phyloP scores from a whole-genome alignment of 176 grass and related monocot species.

The Elaeis guineensis region DNA sequence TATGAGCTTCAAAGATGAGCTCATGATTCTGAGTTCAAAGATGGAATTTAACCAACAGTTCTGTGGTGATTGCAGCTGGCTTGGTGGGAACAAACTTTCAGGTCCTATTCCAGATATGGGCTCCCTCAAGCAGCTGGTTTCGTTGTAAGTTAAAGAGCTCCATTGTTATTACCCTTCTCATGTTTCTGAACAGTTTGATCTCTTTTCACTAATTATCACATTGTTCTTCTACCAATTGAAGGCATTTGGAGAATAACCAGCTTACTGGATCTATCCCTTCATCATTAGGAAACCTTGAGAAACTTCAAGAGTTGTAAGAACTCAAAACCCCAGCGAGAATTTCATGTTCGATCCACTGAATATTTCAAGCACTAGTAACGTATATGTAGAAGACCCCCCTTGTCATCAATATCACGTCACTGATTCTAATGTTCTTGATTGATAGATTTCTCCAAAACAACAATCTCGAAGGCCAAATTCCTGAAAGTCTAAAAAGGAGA shows the following conservation, averaged over 20 bases:
- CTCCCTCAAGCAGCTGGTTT: conserved; percentile 38
- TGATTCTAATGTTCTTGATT: neutral
- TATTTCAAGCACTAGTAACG: neutral
- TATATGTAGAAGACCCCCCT: no score
- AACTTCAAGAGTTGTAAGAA: conserved; percentile 57
- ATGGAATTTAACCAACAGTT: neutral
- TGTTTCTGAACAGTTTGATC: no score
- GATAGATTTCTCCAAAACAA: conserved; percentile 68
- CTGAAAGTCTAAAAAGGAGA: conserved; percentile 47
- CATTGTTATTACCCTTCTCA: neutral
- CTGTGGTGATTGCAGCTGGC: conserved; percentile 46
- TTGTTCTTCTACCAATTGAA: conserved; percentile 23
- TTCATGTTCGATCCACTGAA: neutral
- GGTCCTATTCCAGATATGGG: conserved; percentile 57
- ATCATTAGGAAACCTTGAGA: conserved; percentile 42
- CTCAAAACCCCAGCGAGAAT: neutral
- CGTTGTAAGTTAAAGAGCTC: conserved; percentile 43
- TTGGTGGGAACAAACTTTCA: conserved; percentile 53
- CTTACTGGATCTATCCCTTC: conserved; percentile 47
- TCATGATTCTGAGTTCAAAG: neutral
- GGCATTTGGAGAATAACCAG: conserved; percentile 66
- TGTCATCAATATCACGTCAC: neutral
- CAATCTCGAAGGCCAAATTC: conserved; percentile 40
- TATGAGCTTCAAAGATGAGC: no score
- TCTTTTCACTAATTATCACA: no score